Evolutionary conservation across 305 asterid genomes (phyloP), one percentile per base, ranked within the genome.

Genomic region (Plantago rigida): DNA sequence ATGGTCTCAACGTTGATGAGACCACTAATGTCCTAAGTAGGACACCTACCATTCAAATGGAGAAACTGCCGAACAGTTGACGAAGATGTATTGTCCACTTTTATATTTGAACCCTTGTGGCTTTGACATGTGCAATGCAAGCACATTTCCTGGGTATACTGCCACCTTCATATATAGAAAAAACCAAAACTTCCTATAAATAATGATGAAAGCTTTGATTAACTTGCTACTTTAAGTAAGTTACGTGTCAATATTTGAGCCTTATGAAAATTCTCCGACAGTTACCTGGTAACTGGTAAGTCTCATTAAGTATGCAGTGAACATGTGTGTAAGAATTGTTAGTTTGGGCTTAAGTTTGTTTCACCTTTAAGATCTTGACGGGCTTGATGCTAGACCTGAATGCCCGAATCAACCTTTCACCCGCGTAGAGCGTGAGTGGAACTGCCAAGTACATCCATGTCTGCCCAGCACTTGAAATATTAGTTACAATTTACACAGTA

Each of bases 61-160:
- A 12, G 96, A 87, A 56, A 87, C 94, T 10, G 94, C 94, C 2
- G 96, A 88, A 48, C 96, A 87, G 63, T 87, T 87, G 79, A 87
- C 94, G 49, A 85, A 85, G 46, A 87, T 83, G 73, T 87, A 87
- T 61, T 87, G 96, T 4, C 96, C 96, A 73, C 96, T 87, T 72
- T 83, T 85, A 72, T 87, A 87, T 74, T 76, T 84, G 75, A 85
- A 87, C 31, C 94, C 96, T 69, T 87, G 96, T 0, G 96, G 96
- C 74, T 83, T 87, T 28, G 94, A 82, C 96, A 85, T 87, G 81
- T 87, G 89, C 59, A 87, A 82, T 4, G 96, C 26, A 52, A 87
- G 75, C 74, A 87, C 96, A 72, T 87, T 87, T 70, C 94, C 94
- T 0, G 91, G 91, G 66, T 84, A 87, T 12, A 84, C 87, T 3